phyloP scores from a whole-genome alignment of 2,329 filamentous ascomycete genomes.

The Alternaria brassicicola region DNA sequence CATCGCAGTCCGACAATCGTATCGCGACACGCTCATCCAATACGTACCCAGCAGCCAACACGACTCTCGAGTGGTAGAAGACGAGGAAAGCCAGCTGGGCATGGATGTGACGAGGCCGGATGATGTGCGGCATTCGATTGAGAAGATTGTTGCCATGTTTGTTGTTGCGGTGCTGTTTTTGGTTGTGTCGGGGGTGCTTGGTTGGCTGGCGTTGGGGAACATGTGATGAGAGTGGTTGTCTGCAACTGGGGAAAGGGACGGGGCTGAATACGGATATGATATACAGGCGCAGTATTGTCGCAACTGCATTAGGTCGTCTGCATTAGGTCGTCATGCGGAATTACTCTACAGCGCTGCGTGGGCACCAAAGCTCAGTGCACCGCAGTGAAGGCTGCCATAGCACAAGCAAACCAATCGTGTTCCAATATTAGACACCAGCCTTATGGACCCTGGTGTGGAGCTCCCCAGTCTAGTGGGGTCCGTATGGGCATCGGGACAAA shows the following conservation, averaged over 20 bases:
- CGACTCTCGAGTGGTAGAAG: slow-evolving; percentile 10
- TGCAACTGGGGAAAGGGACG: not conserved
- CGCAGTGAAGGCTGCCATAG: not conserved
- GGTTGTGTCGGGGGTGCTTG: slow-evolving; percentile 27
- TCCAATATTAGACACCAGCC: slow-evolving; percentile 10
- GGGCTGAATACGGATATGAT: not conserved
- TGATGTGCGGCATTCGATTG: slow-evolving; percentile 34
- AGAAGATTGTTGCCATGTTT: slow-evolving; percentile 34
- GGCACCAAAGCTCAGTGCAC: not conserved
- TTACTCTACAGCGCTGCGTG: not conserved
- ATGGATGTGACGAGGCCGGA: slow-evolving; percentile 18
- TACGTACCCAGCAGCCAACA: slow-evolving; percentile 17
- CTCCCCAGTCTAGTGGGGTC: slow-evolving; percentile 3
- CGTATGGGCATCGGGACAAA: slow-evolving; percentile 1
- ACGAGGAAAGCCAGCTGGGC: slow-evolving; percentile 18
- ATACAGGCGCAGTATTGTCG: not conserved
- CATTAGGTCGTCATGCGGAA: not conserved
- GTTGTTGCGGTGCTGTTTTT: slow-evolving; percentile 30
- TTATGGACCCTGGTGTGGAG: slow-evolving; percentile 11
- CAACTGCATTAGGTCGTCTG: not conserved
- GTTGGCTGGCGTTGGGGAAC: slow-evolving; percentile 17
- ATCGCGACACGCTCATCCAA: slow-evolving; percentile 35
- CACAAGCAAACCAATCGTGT: not conserved
- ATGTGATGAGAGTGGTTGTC: not conserved
- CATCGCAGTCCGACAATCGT: slow-evolving; percentile 32